A percentile compares a stretch with the other conserved stretches of the same genome.
Evolutionary conservation across 2,329 filamentous ascomycete genomes (phyloP).

Genomic region (Helotiales sp.): DNA sequence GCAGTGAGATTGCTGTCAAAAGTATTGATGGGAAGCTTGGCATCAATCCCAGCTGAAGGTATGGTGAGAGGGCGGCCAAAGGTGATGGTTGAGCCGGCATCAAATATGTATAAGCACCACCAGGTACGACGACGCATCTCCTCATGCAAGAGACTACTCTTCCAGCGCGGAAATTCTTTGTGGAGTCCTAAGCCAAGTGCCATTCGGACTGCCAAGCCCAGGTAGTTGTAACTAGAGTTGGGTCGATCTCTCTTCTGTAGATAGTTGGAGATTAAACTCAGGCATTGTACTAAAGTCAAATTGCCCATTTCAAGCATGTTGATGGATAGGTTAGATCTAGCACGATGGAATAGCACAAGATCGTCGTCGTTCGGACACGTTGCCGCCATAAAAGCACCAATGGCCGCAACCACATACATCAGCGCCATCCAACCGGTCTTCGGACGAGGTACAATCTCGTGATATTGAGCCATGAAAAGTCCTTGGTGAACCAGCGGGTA

Average conservation of each 20-base stretch:
- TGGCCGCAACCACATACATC: conserved; percentile 18
- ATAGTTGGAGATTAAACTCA: conserved; percentile 48
- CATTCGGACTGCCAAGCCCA: conserved; percentile 52
- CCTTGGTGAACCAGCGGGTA: conserved; percentile 26
- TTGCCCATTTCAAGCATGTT: conserved; percentile 47
- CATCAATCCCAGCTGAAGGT: conserved; percentile 17
- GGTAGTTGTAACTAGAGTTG: conserved; percentile 52
- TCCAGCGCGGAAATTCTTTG: conserved; percentile 41
- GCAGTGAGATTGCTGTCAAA: conserved; percentile 33
- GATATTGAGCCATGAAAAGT: conserved; percentile 21
- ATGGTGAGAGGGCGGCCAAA: conserved; percentile 41
- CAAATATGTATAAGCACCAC: conserved; percentile 46
- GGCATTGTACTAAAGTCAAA: conserved; percentile 45
- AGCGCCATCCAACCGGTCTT: conserved; percentile 24
- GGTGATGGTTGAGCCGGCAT: conserved; percentile 47
- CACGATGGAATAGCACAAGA: conserved; percentile 1
- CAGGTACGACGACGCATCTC: conserved; percentile 42
- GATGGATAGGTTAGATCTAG: conserved; percentile 37
- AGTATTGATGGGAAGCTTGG: conserved; percentile 23
- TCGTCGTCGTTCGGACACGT: conserved; percentile 6
- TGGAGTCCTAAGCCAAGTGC: conserved; percentile 51
- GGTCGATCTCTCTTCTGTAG: conserved; percentile 50
- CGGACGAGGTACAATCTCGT: conserved; percentile 14
- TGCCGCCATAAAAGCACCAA: conserved; percentile 22
- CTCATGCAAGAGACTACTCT: conserved; percentile 30